Evolutionary conservation across 371 early-diverging fungal genomes (phyloP).

Genomic region (Gilbertella persicaria): DNA sequence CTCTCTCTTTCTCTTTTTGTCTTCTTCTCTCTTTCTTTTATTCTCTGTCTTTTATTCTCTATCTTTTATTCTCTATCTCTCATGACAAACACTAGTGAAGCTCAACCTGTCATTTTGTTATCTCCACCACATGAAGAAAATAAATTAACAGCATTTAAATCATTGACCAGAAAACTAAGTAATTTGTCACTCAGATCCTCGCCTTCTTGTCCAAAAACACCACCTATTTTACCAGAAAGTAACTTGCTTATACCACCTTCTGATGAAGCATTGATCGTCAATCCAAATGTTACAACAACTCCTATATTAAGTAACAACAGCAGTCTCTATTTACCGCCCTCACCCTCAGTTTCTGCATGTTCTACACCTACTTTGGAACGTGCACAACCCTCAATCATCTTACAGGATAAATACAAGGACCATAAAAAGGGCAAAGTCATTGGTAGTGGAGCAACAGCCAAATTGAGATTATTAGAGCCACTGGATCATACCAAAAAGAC

Average conservation of each 20-base stretch:
- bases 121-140: slow-evolving; percentile 13
- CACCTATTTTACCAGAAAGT: not conserved
- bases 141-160: slow-evolving; percentile 5
- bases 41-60: slow-evolving; percentile 2
- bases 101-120: slow-evolving; percentile 22
- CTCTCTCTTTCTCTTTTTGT: not conserved
- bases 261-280: not conserved
- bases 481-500: not conserved
- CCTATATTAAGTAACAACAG: slow-evolving; percentile 1
- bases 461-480: slow-evolving; percentile 20
- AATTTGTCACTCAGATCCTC: slow-evolving; percentile 19
- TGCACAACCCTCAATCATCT: slow-evolving; percentile 12
- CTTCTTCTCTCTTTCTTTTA: slow-evolving; percentile 2
- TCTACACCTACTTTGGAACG: slow-evolving; percentile 18
- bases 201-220: slow-evolving; percentile 3
- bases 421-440: slow-evolving; percentile 24
- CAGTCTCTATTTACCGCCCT: slow-evolving; percentile 15
- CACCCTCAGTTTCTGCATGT: slow-evolving; percentile 18
- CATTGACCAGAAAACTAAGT: slow-evolving; percentile 17
- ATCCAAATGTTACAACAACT: not conserved
- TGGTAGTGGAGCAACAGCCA: slow-evolving; percentile 37
- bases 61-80: slow-evolving; percentile 3
- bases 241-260: slow-evolving; percentile 1
- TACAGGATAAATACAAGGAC: slow-evolving; percentile 30
- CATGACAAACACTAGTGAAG: not conserved